Base-by-base conservation (phyloP, 805 yeast species). In the Metschnikowia continentalis region DNA sequence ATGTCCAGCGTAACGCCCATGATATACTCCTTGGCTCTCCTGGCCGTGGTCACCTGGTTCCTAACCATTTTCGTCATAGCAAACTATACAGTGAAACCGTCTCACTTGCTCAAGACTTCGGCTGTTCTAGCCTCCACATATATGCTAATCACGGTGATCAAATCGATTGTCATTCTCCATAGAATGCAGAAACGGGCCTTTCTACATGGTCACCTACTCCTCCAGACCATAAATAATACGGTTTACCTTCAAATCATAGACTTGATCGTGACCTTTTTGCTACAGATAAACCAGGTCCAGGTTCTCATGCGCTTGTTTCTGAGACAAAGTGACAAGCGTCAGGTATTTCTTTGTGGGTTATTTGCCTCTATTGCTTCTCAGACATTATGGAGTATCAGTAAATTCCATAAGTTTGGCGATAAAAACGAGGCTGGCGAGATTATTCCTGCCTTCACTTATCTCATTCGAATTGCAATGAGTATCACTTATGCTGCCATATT, bases 371-470 rank as follows among this genome's bases (percentile, higher is more conserved):
- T 79, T 6, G 57, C 68, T 1, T 77, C 90, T 0, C 90, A 87
- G 61, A 71, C 79, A 1, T 72, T 87, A 5, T 86, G 91, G 90
- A 88, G 83, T 0, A 74, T 85, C 1, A 77, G 90, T 14, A 80
- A 79, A 4, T 82, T 84, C 58, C 65, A 68, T 55, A 51, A 48
- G 0, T 71, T 72, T 53, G 44, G 64, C 0, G 62, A 58, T 3
- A 75, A 70, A 36, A 74, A 70, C 51, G 80, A 75, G 54, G 69
- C 76, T 1, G 71, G 81, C 39, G 82, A 83, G 17, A 79, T 84
- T 22, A 60, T 87, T 13, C 88, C 91, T 0, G 88, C 91, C 0
- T 86, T 88, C 64, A 83, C 83, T 32, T 88, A 88, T 61, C 70
- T 88, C 44, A 76, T 87, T 40, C 75, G 92, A 52, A 87, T 88